phyloP scores from a whole-genome alignment of 2,329 filamentous ascomycete genomes.

The Fusarium globosum region DNA sequence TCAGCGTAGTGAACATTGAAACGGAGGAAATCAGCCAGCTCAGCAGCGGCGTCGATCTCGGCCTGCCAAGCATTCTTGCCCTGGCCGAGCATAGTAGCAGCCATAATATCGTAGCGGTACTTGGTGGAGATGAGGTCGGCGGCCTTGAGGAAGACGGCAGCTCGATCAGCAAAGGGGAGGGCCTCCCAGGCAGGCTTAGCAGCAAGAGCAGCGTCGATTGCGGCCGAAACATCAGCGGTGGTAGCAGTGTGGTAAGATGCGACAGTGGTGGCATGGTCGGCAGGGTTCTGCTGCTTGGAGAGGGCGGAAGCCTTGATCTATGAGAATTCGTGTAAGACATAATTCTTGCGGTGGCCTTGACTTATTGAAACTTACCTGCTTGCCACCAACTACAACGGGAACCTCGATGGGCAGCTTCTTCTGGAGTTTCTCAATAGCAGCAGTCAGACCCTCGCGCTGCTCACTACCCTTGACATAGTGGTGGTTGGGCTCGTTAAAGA shows the following conservation, averaged over 20 bases:
- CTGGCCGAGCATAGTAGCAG: slow-evolving; percentile 93
- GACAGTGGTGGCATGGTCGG: slow-evolving; percentile 79
- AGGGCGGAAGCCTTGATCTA: slow-evolving; percentile 75
- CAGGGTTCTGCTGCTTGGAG: slow-evolving; percentile 82
- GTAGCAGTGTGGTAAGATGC: slow-evolving; percentile 89
- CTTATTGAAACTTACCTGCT: slow-evolving; percentile 67
- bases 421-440: slow-evolving; percentile 77
- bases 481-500: slow-evolving; percentile 96
- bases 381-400: slow-evolving; percentile 85
- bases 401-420: slow-evolving; percentile 78
- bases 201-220: slow-evolving; percentile 86
- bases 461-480: slow-evolving; percentile 87
- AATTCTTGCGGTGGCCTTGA: not conserved
- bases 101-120: slow-evolving; percentile 97
- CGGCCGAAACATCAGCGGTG: slow-evolving; percentile 77
- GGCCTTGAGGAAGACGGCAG: slow-evolving; percentile 94
- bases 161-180: slow-evolving; percentile 88
- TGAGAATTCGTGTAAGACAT: slow-evolving; percentile 16
- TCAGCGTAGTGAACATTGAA: slow-evolving; percentile 96
- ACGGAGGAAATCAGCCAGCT: slow-evolving; percentile 90
- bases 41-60: slow-evolving; percentile 96
- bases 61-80: slow-evolving; percentile 99
- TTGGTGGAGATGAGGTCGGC: slow-evolving; percentile 91
- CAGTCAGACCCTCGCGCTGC: slow-evolving; percentile 79
- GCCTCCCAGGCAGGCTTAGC: slow-evolving; percentile 89